phyloP scores from a whole-genome alignment of 108 stramenopile genomes.

The Cyclostephanos invisitatus region DNA sequence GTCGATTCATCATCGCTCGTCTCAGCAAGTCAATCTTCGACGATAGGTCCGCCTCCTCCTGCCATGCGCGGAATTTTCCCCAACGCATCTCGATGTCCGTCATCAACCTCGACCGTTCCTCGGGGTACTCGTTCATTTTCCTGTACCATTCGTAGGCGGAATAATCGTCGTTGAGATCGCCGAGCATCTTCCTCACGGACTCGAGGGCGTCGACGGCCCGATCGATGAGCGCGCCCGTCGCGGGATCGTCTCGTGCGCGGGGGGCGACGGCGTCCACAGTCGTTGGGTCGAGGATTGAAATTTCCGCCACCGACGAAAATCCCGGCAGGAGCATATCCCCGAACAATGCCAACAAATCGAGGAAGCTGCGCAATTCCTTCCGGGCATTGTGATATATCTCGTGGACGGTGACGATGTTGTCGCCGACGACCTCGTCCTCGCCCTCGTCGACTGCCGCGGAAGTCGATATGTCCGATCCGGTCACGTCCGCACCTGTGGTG shows the following conservation, averaged over 20 bases:
- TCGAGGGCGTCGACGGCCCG: conserved; percentile 20
- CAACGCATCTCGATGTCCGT: conserved; percentile 18
- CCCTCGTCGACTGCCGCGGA: neutral
- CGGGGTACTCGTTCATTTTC: conserved; percentile 33
- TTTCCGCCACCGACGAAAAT: conserved; percentile 14
- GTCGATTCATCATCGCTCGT: neutral
- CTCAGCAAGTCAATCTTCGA: conserved; percentile 34
- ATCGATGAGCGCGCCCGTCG: neutral
- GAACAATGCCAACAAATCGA: conserved; percentile 44
- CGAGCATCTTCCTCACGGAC: conserved; percentile 30
- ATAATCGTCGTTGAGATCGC: conserved; percentile 48
- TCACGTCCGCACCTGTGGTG: too few species aligned
- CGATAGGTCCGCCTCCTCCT: conserved; percentile 33
- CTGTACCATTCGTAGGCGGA: conserved; percentile 37
- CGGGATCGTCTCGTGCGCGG: neutral
- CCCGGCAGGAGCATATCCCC: conserved; percentile 32
- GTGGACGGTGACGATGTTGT: conserved; percentile 26
- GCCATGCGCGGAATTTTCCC: conserved; percentile 34
- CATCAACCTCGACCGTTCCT: conserved; percentile 22
- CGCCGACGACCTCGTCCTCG: conserved; percentile 11
- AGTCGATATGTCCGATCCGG: too few species aligned
- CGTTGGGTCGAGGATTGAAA: neutral
- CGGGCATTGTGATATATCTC: conserved; percentile 49
- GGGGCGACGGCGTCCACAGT: neutral
- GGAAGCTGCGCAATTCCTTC: conserved; percentile 50